Conservation (phyloP, 352 stramenopile species). For the Achlya hypogyna region DNA sequence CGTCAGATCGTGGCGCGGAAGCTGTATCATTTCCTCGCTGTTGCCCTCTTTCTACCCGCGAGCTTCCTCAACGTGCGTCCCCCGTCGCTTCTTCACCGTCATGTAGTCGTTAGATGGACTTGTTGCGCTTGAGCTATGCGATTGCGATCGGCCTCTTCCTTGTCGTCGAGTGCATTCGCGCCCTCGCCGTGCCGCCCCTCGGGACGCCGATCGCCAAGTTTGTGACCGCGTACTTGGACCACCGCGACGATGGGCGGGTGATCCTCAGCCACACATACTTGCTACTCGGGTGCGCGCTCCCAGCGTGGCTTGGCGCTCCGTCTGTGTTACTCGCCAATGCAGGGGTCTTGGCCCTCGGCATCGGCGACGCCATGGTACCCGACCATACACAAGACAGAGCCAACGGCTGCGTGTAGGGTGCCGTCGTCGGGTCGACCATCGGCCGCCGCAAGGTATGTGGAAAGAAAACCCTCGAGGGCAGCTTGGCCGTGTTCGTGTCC, state of each 20-base stretch:
- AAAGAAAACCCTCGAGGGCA: conserved; percentile 59
- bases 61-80: conserved; percentile 31
- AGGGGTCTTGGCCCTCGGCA: conserved; percentile 54
- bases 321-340: conserved; percentile 42
- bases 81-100: not conserved
- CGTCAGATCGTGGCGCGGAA: conserved; percentile 70
- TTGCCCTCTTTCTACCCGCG: conserved; percentile 67
- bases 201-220: conserved; percentile 43
- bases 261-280: conserved; percentile 75
- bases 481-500: conserved; percentile 44
- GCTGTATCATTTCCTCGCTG: conserved; percentile 70
- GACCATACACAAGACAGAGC: not conserved
- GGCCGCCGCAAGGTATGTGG: conserved; percentile 45
- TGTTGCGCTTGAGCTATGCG: conserved; percentile 71
- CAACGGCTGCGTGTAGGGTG: conserved; percentile 20
- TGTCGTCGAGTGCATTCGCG: conserved; percentile 56
- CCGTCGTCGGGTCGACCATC: conserved; percentile 42
- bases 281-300: conserved; percentile 62
- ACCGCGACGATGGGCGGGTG: conserved; percentile 51
- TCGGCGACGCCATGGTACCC: conserved; percentile 62
- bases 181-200: conserved; percentile 46
- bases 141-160: conserved; percentile 63
- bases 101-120: conserved; percentile 23
- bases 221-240: conserved; percentile 66
- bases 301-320: conserved; percentile 40